Evolutionary conservation across 345 rosid genomes (phyloP).

Genomic region (Melaleuca alternifolia): DNA sequence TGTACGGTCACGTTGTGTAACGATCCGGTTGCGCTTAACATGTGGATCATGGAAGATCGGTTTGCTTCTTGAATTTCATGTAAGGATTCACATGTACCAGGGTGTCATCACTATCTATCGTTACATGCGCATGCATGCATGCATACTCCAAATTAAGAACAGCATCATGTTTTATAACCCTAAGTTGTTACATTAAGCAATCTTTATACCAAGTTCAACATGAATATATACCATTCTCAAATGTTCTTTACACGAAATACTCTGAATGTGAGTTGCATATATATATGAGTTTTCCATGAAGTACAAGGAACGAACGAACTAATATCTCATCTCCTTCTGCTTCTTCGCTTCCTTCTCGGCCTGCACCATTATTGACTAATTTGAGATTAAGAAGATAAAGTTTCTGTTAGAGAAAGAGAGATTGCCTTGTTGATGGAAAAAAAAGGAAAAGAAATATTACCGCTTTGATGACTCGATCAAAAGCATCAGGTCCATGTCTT

Average conservation of each 20-base stretch:
- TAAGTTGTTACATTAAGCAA: neutral
- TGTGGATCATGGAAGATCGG: neutral
- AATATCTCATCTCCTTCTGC: constrained; percentile 16
- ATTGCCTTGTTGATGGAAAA: neutral
- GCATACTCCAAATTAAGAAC: neutral
- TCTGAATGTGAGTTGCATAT: too few relatives aligned
- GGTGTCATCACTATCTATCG: neutral
- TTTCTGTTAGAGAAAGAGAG: neutral
- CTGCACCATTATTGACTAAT: constrained; percentile 16
- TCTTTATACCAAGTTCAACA: neutral
- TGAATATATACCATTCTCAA: neutral
- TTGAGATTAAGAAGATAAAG: neutral
- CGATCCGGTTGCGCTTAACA: neutral
- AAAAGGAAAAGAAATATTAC: constrained; percentile 15
- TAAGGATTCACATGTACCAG: neutral
- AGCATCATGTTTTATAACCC: neutral
- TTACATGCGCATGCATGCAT: neutral
- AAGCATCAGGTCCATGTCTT: constrained; percentile 69
- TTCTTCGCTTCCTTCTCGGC: constrained; percentile 82
- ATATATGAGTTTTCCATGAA: neutral
- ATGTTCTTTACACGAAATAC: neutral
- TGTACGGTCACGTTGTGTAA: neutral
- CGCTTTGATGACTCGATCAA: constrained; percentile 65
- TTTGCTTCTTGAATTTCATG: neutral
- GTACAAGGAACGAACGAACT: neutral